Conservation (phyloP, 1,139 yeast species). For the Candida tropicalis region DNA sequence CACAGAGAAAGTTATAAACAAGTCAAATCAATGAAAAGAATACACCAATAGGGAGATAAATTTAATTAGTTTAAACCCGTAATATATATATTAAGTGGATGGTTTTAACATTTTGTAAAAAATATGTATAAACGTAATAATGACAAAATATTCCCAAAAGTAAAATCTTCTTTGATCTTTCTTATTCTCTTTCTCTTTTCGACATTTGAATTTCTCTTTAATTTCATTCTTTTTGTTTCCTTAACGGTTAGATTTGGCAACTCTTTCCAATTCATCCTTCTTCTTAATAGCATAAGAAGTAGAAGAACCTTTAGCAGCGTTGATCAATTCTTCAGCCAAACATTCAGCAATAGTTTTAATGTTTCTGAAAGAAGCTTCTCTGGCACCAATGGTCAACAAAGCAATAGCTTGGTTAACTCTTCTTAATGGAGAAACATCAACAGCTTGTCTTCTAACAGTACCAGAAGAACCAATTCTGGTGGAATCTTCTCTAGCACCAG, state of each 20-base stretch:
- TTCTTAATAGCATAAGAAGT: conserved; percentile 99
- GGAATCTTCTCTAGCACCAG: conserved; percentile 99
- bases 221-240: conserved; percentile 14
- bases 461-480: conserved; percentile 99
- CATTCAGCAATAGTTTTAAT: conserved; percentile 99
- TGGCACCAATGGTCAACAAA: conserved; percentile 98
- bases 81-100: conserved; percentile 9
- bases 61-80: conserved; percentile 11
- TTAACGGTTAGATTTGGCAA: conserved; percentile 99
- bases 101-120: conserved; percentile 5
- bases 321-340: conserved; percentile 99
- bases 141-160: conserved; percentile 6
- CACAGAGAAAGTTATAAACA: not conserved
- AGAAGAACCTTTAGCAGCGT: conserved; percentile 99
- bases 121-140: conserved; percentile 10
- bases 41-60: not conserved
- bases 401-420: conserved; percentile 99
- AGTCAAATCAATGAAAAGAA: not conserved
- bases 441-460: conserved; percentile 99
- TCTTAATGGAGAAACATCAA: conserved; percentile 99
- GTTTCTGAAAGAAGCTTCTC: conserved; percentile 99
- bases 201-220: conserved; percentile 2
- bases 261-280: conserved; percentile 99
- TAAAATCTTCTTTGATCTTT: conserved; percentile 5
- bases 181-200: conserved; percentile 3